Percentiles rank a stretch among this genome's conserved stretches.
phyloP scores from a whole-genome alignment of 2,329 filamentous ascomycete species.

The Knoxdaviesia capensis region DNA sequence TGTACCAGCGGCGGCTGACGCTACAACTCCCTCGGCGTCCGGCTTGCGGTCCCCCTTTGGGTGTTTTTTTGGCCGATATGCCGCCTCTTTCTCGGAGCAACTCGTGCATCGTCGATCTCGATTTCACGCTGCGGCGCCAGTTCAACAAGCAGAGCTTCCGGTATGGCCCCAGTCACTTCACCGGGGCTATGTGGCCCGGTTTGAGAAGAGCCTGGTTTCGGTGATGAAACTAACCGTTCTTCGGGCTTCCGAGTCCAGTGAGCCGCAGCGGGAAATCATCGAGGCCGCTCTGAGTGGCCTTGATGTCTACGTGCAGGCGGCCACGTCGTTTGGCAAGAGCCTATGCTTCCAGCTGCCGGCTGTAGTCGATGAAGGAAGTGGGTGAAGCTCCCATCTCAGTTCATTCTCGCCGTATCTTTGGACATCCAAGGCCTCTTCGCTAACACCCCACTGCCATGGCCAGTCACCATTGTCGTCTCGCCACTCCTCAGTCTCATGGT shows the following conservation, averaged over 20 bases:
- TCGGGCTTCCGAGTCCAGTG: conserved; percentile 24
- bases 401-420: no score
- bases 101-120: conserved; percentile 29
- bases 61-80: neutral
- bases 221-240: neutral
- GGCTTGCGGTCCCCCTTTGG: no score
- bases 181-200: neutral
- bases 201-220: neutral
- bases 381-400: conserved; percentile 13
- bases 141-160: conserved; percentile 59
- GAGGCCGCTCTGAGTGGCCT: conserved; percentile 58
- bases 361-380: conserved; percentile 69
- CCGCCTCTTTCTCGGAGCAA: neutral
- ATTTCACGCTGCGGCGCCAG: conserved; percentile 52
- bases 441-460: neutral
- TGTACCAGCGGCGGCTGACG: no score
- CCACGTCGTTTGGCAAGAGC: conserved; percentile 81
- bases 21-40: no score
- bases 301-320: conserved; percentile 87
- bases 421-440: no score
- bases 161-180: conserved; percentile 15
- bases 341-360: conserved; percentile 85
- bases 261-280: conserved; percentile 76
- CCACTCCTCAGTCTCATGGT: conserved; percentile 82
- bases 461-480: conserved; percentile 78